phyloP scores from a whole-genome alignment of 2,329 filamentous ascomycete genomes.

The Neocatenulostroma microsporum region DNA sequence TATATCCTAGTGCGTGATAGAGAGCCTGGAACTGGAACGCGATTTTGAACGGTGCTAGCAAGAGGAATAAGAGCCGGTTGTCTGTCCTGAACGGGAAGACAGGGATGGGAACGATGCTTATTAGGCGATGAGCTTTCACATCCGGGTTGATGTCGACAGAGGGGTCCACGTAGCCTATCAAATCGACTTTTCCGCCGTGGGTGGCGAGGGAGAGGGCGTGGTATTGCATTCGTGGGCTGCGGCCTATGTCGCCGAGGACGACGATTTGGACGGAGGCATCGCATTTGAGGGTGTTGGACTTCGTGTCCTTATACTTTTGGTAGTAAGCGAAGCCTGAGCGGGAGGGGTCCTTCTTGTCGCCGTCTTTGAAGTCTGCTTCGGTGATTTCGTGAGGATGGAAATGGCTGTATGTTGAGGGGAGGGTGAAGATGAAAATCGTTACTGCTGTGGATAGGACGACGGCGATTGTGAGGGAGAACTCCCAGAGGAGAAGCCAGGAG shows the following conservation, averaged over 20 bases:
- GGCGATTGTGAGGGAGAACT: conserved; percentile 34
- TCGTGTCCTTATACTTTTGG: conserved; percentile 17
- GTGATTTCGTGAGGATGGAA: conserved; percentile 23
- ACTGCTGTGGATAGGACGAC: conserved; percentile 40
- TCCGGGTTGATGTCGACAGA: conserved; percentile 61
- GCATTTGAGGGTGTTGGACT: conserved; percentile 22
- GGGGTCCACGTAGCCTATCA: conserved; percentile 46
- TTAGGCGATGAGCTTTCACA: conserved; percentile 58
- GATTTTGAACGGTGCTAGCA: conserved; percentile 77
- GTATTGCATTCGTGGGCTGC: conserved; percentile 97
- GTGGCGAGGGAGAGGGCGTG: conserved; percentile 88
- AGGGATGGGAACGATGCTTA: conserved; percentile 63
- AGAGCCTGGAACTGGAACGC: conserved; percentile 70
- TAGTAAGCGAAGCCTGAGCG: conserved; percentile 27
- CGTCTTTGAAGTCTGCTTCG: conserved; percentile 23
- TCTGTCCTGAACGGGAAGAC: conserved; percentile 63
- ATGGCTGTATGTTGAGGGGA: conserved; percentile 47
- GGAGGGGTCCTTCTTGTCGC: conserved; percentile 19
- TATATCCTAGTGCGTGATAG: conserved; percentile 64
- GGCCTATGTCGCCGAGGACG: conserved; percentile 88
- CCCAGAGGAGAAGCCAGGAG: conserved; percentile 24
- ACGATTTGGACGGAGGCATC: conserved; percentile 65
- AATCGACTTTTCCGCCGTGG: conserved; percentile 68
- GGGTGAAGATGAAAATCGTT: conserved; percentile 42
- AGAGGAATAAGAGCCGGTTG: conserved; percentile 64